Base-by-base conservation (phyloP, 371 early-diverging fungal genomes). In the Lichtheimia ornata region DNA sequence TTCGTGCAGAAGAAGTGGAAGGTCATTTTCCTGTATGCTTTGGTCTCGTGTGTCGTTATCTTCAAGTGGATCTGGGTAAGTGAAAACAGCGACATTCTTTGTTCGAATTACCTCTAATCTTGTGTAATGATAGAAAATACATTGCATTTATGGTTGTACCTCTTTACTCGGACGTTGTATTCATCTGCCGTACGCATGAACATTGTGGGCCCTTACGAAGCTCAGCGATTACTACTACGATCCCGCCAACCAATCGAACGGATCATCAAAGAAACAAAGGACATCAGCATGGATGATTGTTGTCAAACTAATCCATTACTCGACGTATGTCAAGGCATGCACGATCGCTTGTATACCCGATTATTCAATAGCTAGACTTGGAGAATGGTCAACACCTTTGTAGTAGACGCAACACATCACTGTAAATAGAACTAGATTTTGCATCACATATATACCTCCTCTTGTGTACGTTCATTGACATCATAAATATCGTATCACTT, bases 111-210 rank as follows among this genome's bases (percentile, higher is more conserved):
- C 1, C 9, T 6, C 35, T 35, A 35, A 35, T 9, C 0, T 35
- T 35, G 11, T 35, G 35, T 35, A 43, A 53, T 52, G 18, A 43
- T 71, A 86, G 92, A 85, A 15, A 86, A 86, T 50, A 84, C 91
- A 3, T 76, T 85, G 53, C 87, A 90, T 66, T 76, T 95, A 43
- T 90, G 86, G 74, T 65, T 95, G 41, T 95, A 94, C 72, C 77
- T 91, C 15, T 93, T 92, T 73, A 86, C 90, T 12, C 87, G 95
- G 3, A 85, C 92, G 4, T 72, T 93, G 9, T 81, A 94, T 56
- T 94, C 94, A 7, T 90, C 94, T 0, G 95, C 93, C 0, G 92
- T 96, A 14, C 84, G 97, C n/a, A 80, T 95, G 22, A 94, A 94
- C 58, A 73, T 94, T 4, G 77, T 92, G 43, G 97, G 97, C 0